Conservation (phyloP, 768 basidiomycete species). For the Tylopilus rubrobrunneus region DNA sequence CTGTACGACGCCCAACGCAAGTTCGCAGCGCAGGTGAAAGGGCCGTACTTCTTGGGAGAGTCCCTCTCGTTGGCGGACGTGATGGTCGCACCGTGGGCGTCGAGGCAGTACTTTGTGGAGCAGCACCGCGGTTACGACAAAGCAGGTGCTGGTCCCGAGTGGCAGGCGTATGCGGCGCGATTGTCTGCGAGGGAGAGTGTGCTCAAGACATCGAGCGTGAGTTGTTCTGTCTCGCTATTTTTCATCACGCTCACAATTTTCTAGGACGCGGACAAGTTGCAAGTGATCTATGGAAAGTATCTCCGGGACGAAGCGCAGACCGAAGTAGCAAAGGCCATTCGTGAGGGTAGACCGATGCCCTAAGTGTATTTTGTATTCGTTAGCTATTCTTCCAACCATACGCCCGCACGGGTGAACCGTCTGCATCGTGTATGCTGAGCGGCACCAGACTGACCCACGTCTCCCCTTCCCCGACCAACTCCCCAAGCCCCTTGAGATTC, state of each 20-base stretch:
- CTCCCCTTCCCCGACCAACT: constrained; percentile 28
- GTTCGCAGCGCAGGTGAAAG: constrained; percentile 36
- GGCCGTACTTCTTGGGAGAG: constrained; percentile 56
- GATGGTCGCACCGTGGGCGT: constrained; percentile 54
- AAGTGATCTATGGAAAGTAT: constrained; percentile 51
- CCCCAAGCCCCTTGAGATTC: constrained; percentile 57
- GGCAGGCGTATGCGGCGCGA: constrained; percentile 42
- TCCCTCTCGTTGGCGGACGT: constrained; percentile 52
- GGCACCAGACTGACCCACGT: constrained; percentile 56
- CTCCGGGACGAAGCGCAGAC: constrained; percentile 54
- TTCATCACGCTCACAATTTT: neutral
- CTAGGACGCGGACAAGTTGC: constrained; percentile 41
- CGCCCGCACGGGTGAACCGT: constrained; percentile 72
- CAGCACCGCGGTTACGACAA: constrained; percentile 49
- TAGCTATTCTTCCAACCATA: constrained; percentile 44
- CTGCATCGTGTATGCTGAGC: constrained; percentile 51
- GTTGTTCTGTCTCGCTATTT: constrained; percentile 2
- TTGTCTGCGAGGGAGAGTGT: constrained; percentile 47
- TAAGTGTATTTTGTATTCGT: neutral
- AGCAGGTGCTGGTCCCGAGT: constrained; percentile 39
- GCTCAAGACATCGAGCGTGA: constrained; percentile 40
- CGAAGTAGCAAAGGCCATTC: constrained; percentile 48
- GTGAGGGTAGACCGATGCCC: constrained; percentile 42
- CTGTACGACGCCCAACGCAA: constrained; percentile 36
- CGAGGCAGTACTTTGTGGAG: constrained; percentile 43